Base-by-base conservation (phyloP, 768 basidiomycete genomes). In the Chiua virens region DNA sequence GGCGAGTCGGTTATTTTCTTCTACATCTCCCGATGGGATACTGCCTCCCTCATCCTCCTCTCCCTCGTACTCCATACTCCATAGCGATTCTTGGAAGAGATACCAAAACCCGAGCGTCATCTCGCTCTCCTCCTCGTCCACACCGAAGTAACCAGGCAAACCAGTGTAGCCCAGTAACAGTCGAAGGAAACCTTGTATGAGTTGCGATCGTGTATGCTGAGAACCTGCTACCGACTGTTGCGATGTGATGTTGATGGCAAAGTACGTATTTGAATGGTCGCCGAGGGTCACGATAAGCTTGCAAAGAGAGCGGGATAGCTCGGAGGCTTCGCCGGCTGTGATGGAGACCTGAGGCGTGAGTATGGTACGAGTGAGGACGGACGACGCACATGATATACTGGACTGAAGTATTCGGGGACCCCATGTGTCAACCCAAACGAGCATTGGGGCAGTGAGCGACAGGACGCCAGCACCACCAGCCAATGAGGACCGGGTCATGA, bases 31-130 rank as follows among this genome's bases (percentile, higher is more conserved):
- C 18, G 56, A 53, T 2, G 60, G 57, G 18, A 51, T 45, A 18
- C 52, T 54, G 8, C 62, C 63, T 11, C 57, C 58, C 32, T 61
- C 64, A 2, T 67, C 71, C 10, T 74, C 75, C 23, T 38, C 59
- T 9, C 62, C 60, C 44, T 79, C 79, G 50, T 75, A 84, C 46
- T 87, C 83, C 13, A 77, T 77, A 32, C 73, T 77, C 89, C 89
- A 92, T 22, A 92, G 66, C 1, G 90, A 82, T 64, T 98, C 94
- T 67, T 96, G 93, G 50, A 96, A 80, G 36, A 91, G 73, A 56
- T 92, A 95, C 88, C 95, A 96, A 60, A 95, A 95, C 1, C 82
- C 82, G 3, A 96, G 78, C 3, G 88, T 88, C 75, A 87, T 79
- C 68, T 95, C 92, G 59, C 89, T 93, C 62, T 89, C 86, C 43